These are phyloP conservation scores for Didymella segeticola DNA, from an alignment of 2,329 filamentous ascomycete genomes.

Conservation along the genomic window DNA sequence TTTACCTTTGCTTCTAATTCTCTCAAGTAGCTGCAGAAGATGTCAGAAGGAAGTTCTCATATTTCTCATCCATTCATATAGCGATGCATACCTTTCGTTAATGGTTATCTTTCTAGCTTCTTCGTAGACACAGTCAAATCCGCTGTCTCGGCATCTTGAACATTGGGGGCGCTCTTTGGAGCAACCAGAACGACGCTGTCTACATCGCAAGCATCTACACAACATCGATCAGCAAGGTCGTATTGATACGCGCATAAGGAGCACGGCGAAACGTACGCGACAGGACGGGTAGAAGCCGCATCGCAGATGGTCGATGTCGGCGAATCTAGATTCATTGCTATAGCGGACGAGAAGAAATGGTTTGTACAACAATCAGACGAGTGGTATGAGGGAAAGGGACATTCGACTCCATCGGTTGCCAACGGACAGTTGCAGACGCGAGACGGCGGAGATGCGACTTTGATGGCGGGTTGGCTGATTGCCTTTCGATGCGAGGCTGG, in stretches of 20 bases:
- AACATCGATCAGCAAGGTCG: background rate
- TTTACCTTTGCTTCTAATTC: conserved; percentile 1
- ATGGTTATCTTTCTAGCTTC: conserved; percentile 1
- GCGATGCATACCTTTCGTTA: background rate
- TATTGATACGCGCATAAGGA: background rate
- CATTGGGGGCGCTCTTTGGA: conserved; percentile 8
- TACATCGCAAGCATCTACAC: conserved; percentile 5
- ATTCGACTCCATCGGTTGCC: background rate
- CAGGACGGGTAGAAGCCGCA: background rate
- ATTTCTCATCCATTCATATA: background rate
- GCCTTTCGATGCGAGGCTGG: background rate
- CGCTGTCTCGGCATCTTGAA: conserved; percentile 8
- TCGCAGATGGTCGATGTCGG: background rate
- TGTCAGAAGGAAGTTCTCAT: background rate
- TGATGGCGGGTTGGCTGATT: background rate
- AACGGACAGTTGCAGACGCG: background rate
- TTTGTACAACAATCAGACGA: background rate
- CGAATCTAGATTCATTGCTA: background rate
- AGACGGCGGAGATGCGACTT: background rate
- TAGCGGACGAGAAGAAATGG: background rate
- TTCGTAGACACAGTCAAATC: conserved; percentile 6
- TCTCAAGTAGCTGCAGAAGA: background rate
- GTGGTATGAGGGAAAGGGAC: background rate
- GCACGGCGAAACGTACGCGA: conserved; percentile 1
- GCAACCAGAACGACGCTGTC: conserved; percentile 4